phyloP scores from a whole-genome alignment of 2,329 filamentous ascomycete species.

The Colletotrichum lini region DNA sequence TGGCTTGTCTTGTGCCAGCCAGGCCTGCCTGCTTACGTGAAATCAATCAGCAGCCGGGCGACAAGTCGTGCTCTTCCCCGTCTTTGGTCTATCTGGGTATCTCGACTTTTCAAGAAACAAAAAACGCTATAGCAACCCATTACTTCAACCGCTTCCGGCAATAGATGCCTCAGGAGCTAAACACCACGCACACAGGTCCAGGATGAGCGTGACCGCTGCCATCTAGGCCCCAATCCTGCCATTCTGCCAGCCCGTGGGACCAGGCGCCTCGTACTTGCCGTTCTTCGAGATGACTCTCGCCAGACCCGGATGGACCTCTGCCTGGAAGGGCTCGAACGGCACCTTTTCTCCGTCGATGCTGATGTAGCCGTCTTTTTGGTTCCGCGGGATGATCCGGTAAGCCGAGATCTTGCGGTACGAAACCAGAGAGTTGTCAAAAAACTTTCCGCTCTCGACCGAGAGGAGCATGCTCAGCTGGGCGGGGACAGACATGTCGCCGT shows the following conservation, averaged over 20 bases:
- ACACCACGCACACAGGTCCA: background rate
- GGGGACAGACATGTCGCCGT: conserved; percentile 79
- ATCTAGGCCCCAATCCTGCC: conserved; percentile 49
- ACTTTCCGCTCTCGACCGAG: conserved; percentile 78
- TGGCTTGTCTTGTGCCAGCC: conserved; percentile 22
- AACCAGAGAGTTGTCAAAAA: conserved; percentile 86
- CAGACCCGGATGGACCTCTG: conserved; percentile 86
- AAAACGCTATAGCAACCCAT: conserved; percentile 11
- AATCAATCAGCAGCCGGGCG: background rate
- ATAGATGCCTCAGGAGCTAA: background rate
- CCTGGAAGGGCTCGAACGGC: conserved; percentile 91
- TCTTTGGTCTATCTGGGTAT: conserved; percentile 42
- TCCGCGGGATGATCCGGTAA: conserved; percentile 85
- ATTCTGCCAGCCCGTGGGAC: conserved; percentile 67
- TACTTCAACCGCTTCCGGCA: background rate
- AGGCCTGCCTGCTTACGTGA: background rate
- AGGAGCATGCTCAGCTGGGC: conserved; percentile 79
- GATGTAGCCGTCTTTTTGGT: conserved; percentile 83
- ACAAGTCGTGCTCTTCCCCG: conserved; percentile 19
- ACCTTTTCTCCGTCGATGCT: conserved; percentile 94
- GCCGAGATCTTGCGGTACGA: conserved; percentile 88
- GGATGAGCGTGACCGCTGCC: conserved; percentile 30
- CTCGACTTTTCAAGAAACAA: conserved; percentile 33
- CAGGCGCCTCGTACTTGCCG: conserved; percentile 78
- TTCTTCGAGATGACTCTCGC: conserved; percentile 87